These are phyloP conservation scores for Stipa capillata DNA, from an alignment of 176 grass and related monocot species.

Conservation along the genomic window DNA sequence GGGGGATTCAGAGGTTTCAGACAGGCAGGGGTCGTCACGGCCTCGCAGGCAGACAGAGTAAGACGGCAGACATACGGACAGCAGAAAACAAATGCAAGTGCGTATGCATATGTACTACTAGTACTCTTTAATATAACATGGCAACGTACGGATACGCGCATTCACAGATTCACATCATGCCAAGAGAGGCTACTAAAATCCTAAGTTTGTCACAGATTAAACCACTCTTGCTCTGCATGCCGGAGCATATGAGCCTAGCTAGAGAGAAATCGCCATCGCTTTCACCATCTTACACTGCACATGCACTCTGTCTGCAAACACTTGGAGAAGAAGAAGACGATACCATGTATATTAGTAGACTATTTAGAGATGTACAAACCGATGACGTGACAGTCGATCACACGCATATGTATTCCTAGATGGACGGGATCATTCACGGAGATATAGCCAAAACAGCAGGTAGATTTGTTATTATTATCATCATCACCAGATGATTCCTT, in stretches of 20 bases:
- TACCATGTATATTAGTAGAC: background rate
- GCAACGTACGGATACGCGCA: background rate
- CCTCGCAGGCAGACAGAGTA: background rate
- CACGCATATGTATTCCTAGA: background rate
- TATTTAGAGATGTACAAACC: background rate
- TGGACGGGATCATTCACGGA: background rate
- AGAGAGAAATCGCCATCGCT: background rate
- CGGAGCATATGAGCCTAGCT: background rate
- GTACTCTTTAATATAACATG: background rate
- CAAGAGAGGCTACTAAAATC: background rate
- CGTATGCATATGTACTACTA: background rate
- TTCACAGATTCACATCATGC: background rate
- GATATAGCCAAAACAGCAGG: background rate
- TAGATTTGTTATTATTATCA: background rate
- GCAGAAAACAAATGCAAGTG: constrained; percentile 12
- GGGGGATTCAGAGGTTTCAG: background rate
- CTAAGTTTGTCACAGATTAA: background rate
- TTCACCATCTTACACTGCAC: background rate
- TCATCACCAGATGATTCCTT: background rate
- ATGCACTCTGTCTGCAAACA: background rate
- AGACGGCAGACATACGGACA: background rate
- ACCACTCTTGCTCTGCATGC: background rate
- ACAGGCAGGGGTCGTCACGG: background rate
- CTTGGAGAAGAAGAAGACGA: background rate
- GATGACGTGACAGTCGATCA: background rate